These are phyloP conservation scores for Edaphochlamys debaryana DNA, from an alignment of 139 green algal genomes.

Conservation along the genomic window DNA sequence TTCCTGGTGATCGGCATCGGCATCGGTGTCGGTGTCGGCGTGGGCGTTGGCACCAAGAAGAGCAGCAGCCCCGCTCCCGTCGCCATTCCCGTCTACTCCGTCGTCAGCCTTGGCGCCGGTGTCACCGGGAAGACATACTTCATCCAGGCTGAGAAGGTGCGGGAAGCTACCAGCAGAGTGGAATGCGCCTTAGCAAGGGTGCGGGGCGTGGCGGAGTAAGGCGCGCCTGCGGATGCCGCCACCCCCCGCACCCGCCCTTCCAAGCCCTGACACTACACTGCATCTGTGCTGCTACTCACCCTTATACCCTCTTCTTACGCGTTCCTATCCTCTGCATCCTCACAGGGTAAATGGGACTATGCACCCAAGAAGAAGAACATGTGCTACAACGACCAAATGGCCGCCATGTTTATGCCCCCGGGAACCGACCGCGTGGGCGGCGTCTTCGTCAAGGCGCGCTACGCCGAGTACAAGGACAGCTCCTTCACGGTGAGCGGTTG, in stretches of 20 bases:
- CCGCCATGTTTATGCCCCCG: conserved; percentile 5
- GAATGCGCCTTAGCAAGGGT: no score
- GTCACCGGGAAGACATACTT: conserved; percentile 8
- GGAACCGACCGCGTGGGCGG: conserved; percentile 8
- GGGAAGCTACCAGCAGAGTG: neutral
- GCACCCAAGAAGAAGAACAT: conserved; percentile 18
- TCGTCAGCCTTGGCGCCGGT: no score
- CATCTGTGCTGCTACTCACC: no score
- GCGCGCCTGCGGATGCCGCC: no score
- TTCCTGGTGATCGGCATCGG: conserved; percentile 17
- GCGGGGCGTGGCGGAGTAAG: no score
- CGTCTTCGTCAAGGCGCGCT: conserved; percentile 69
- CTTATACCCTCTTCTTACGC: neutral
- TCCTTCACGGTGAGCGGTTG: conserved; percentile 63
- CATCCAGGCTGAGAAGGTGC: conserved; percentile 22
- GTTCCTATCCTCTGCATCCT: neutral
- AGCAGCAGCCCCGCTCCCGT: neutral
- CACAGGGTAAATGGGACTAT: conserved; percentile 22
- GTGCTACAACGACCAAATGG: conserved; percentile 17
- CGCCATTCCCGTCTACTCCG: neutral
- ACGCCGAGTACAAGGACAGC: conserved; percentile 74
- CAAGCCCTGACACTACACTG: neutral
- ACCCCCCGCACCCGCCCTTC: no score
- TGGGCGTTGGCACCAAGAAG: conserved; percentile 26
- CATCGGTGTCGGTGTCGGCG: conserved; percentile 35